Evolutionary conservation across 2,329 filamentous ascomycete genomes (phyloP), one percentile per base, ranked within the genome.

Genomic region (Arthrobotrys musiformis): DNA sequence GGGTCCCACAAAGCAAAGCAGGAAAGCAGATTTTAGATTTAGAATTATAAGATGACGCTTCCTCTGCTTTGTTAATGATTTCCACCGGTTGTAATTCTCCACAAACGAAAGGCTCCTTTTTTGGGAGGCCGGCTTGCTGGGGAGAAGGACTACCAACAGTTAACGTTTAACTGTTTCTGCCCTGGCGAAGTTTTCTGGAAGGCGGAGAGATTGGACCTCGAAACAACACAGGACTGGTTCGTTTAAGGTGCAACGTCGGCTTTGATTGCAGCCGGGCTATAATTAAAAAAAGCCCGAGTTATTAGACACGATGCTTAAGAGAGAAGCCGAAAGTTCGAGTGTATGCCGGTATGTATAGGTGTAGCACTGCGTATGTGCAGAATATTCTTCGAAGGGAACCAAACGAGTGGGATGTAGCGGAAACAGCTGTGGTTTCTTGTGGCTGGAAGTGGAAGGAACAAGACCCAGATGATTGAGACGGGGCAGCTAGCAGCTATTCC

Each of bases 361-460:
- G 33, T 37, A 13, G 33, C 13, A 13, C 13, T 37, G 7, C 8
- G 19, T 54, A 22, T 56, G 63, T 40, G 17, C 54, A 44, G 66
- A 70, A 28, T 52, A 70, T 70, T n/a, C 48, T 48, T 63, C 56
- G 19, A 76, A 64, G 60, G 66, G 50, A 24, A 77, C 73, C 61
- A 33, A 67, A 62, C 33, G 58, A 70, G 73, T 77, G 73, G 73
- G 61, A 77, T 70, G n/a, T 22, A 66, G 60, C 66, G 60, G 73
- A 77, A 66, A 76, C 64, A 46, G 42, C 66, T 60, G 56, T 28
- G 48, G 72, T 76, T 76, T 76, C 72, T 67, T 60, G 56, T 76
- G 64, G 66, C 72, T 76, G 60, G 64, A 76, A 70, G 48, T 42
- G 73, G 73, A 61, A 77, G 73, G 73, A 77, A 77, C 66, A 77